Base-by-base conservation (phyloP, 805 yeast genomes). In the Osmozyma mogii region DNA sequence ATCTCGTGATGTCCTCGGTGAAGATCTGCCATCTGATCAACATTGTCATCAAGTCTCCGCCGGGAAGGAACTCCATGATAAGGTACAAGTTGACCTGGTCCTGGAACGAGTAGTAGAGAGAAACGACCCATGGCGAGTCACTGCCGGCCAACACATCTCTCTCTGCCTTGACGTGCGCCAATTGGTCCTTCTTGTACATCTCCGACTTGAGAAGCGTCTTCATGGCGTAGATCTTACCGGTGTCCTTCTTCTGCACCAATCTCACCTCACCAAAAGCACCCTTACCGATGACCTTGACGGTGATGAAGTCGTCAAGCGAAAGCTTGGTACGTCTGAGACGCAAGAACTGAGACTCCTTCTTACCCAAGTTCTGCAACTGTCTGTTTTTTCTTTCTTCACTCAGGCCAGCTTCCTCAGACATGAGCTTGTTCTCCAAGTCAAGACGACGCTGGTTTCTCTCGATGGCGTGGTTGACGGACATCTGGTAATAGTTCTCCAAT, bases 191-290 rank as follows among this genome's bases (percentile, higher is more conserved):
- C 48, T 84, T 83, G 58, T 82, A 87, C 94, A 92, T 87, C 57
- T 92, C 98, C 29, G 82, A 71, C 56, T 84, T 92, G 50, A 80
- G 69, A 47, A 81, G 70, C 3, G 96, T 88, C 58, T 87, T 87
- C 98, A 84, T 92, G 28, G 95, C 95, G 61, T 78, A 87, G 20
- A 83, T 88, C 57, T 83, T 80, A 30, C 95, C 95, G 1, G 92
- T 81, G 56, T 92, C 98, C 30, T 65, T 69, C 64, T 88, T 89
- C 50, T 92, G 96, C 9, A 92, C 97, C 31, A 92, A 65, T 38
- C 96, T 72, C 20, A 92, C 98, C 50, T 87, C 96, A 38, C 98
- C 98, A 61, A 92, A 92, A 0, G 98, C 96, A 40, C 98, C 98
- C 68, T 73, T 20, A 82, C 95, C 56, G 85, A 71, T 31, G 87